Evolutionary conservation across 441 rosid genomes (phyloP).

Genomic region (Gossypium laxum): DNA sequence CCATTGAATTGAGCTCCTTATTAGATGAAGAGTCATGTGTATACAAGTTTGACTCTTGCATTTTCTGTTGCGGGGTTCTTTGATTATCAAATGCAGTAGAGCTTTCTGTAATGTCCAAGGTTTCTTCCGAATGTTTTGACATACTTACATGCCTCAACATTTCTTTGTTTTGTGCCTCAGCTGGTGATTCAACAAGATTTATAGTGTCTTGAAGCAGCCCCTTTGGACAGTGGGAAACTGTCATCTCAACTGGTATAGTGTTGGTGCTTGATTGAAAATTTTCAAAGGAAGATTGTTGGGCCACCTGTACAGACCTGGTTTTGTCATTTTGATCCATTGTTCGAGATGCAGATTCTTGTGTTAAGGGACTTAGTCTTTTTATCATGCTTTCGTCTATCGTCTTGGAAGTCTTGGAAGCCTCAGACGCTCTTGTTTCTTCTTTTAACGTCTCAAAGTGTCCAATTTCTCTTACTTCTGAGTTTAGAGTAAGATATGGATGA

Average conservation of each 20-base stretch:
- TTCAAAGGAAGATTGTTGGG: conserved; percentile 24
- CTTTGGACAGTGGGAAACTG: conserved; percentile 19
- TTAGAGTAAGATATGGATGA: conserved; percentile 24
- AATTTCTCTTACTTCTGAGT: conserved; percentile 21
- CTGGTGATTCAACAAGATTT: conserved; percentile 17
- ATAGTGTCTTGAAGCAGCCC: conserved; percentile 20
- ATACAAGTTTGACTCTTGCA: conserved; percentile 24
- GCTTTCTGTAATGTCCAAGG: conserved; percentile 35
- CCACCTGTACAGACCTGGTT: conserved; percentile 17
- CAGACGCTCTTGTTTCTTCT: conserved; percentile 26
- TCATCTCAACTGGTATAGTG: conserved; percentile 24
- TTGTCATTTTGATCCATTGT: conserved; percentile 20
- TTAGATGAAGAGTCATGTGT: conserved; percentile 18
- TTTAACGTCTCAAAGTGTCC: conserved; percentile 21
- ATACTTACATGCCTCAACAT: conserved; percentile 16
- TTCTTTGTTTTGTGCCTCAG: conserved; percentile 24
- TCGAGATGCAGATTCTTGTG: conserved; percentile 24
- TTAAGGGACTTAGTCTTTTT: conserved; percentile 21
- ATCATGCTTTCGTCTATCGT: conserved; percentile 17
- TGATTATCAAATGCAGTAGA: conserved; percentile 22
- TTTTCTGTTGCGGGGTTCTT: conserved; percentile 23
- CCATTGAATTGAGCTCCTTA: conserved; percentile 24
- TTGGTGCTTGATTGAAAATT: conserved; percentile 24
- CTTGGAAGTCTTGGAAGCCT: conserved; percentile 19
- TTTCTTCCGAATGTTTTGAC: conserved; percentile 23